Percentiles rank a stretch among this genome's conserved stretches.
phyloP scores from a whole-genome alignment of 495 filamentous ascomycete species.

The Penicillium paradoxum region DNA sequence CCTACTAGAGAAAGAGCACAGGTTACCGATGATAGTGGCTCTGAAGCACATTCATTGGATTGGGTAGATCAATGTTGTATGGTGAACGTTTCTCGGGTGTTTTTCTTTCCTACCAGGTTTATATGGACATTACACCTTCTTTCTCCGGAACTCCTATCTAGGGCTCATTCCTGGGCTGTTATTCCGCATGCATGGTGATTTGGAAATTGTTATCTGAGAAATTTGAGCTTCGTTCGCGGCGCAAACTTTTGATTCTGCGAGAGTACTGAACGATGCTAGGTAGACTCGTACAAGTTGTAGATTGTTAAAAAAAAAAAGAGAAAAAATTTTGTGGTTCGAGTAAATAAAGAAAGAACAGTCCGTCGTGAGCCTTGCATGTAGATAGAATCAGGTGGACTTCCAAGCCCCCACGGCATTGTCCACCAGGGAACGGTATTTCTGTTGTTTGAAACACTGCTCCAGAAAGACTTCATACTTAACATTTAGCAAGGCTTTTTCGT shows the following conservation, averaged over 20 bases:
- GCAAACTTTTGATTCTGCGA: background rate
- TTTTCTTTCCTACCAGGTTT: background rate
- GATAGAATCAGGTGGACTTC: slow-evolving; percentile 14
- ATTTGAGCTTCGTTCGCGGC: background rate
- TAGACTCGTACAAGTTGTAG: background rate
- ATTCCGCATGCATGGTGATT: background rate
- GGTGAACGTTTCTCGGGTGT: background rate
- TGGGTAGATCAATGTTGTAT: slow-evolving; percentile 5
- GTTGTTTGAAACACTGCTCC: slow-evolving; percentile 58
- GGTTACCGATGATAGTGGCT: background rate
- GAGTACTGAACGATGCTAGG: slow-evolving; percentile 8
- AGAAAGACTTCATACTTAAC: slow-evolving; percentile 77
- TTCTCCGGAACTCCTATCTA: background rate
- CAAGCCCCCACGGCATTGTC: slow-evolving; percentile 53
- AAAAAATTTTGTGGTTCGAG: too few relatives aligned
- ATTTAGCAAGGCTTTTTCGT: slow-evolving; percentile 71
- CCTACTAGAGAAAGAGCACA: slow-evolving; percentile 20
- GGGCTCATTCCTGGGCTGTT: too few relatives aligned
- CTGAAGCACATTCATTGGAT: background rate
- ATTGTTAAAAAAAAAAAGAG: too few relatives aligned
- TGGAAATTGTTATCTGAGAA: background rate
- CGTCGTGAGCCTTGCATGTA: too few relatives aligned
- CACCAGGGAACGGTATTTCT: slow-evolving; percentile 56
- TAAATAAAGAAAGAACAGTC: too few relatives aligned
- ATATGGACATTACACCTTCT: background rate